Conservation (phyloP, 192 early-diverging fungal species). For the Coemansia sp. region DNA sequence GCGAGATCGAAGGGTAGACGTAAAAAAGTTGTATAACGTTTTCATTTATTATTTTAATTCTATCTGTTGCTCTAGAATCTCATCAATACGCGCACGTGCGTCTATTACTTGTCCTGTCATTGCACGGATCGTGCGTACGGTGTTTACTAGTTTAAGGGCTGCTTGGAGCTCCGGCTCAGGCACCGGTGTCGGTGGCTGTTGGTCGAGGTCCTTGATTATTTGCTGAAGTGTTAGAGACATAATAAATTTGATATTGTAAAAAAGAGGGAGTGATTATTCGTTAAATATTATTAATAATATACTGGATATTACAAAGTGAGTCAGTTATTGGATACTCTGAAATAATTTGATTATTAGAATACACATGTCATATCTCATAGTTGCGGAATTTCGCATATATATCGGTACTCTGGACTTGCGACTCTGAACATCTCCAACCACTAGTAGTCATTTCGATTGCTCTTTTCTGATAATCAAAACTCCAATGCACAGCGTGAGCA, state of each 20-base stretch:
- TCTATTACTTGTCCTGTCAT: slow-evolving; percentile 62
- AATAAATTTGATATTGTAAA: too few species aligned
- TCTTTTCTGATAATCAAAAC: slow-evolving; percentile 17
- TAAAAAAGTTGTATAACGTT: slow-evolving; percentile 4
- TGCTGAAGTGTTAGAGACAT: slow-evolving; percentile 24
- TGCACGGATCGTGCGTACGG: slow-evolving; percentile 68
- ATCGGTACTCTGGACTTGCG: slow-evolving; percentile 3
- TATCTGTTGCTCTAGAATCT: slow-evolving; percentile 16
- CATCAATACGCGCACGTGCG: slow-evolving; percentile 36
- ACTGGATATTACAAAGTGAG: not conserved
- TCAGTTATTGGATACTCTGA: not conserved
- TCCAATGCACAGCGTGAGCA: slow-evolving; percentile 38
- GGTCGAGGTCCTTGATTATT: slow-evolving; percentile 18
- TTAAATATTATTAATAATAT: too few species aligned
- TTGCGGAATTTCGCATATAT: slow-evolving; percentile 34
- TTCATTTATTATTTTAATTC: not conserved
- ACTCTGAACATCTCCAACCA: not conserved
- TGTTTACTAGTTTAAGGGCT: slow-evolving; percentile 41
- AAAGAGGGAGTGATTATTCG: too few species aligned
- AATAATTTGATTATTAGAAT: not conserved
- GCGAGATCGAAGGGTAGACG: not conserved
- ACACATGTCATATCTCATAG: slow-evolving; percentile 31
- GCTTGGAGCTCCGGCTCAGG: not conserved
- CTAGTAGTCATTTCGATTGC: not conserved
- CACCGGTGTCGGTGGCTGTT: not conserved